Conservation (phyloP, 352 stramenopile genomes). For the Peronospora destructor region DNA sequence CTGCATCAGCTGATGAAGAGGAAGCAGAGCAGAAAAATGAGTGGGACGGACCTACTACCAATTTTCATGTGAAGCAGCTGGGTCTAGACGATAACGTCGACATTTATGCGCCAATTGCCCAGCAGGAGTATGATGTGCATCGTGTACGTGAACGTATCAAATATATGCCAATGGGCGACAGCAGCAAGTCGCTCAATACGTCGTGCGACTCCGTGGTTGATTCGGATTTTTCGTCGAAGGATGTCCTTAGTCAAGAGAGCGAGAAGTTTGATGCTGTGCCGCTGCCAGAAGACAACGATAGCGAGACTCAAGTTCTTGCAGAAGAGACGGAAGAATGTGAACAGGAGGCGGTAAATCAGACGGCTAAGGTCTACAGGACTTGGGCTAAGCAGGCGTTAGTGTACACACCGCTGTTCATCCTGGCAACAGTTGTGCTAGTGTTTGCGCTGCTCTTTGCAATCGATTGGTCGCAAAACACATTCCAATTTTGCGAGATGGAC, state of each 20-base stretch:
- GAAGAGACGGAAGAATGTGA: conserved; percentile 39
- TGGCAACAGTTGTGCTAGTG: conserved; percentile 35
- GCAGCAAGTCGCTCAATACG: conserved; percentile 29
- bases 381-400: conserved; percentile 29
- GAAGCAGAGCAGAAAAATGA: conserved; percentile 18
- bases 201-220: conserved; percentile 51
- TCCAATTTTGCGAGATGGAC: conserved; percentile 42
- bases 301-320: conserved; percentile 35
- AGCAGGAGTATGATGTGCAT: conserved; percentile 61
- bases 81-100: conserved; percentile 71
- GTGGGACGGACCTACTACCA: conserved; percentile 52
- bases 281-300: conserved; percentile 40
- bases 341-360: conserved; percentile 18
- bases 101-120: conserved; percentile 62
- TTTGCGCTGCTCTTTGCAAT: conserved; percentile 44
- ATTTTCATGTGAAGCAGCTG: conserved; percentile 78
- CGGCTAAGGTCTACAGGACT: conserved; percentile 15
- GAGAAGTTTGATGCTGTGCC: conserved; percentile 38
- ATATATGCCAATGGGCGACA: conserved; percentile 35
- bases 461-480: conserved; percentile 43
- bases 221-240: conserved; percentile 48
- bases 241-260: conserved; percentile 25
- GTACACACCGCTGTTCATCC: conserved; percentile 30
- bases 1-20: conserved; percentile 6
- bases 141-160: conserved; percentile 49